These are phyloP conservation scores for Epithele typhae DNA, from an alignment of 768 basidiomycete species.

Conservation along the genomic window DNA sequence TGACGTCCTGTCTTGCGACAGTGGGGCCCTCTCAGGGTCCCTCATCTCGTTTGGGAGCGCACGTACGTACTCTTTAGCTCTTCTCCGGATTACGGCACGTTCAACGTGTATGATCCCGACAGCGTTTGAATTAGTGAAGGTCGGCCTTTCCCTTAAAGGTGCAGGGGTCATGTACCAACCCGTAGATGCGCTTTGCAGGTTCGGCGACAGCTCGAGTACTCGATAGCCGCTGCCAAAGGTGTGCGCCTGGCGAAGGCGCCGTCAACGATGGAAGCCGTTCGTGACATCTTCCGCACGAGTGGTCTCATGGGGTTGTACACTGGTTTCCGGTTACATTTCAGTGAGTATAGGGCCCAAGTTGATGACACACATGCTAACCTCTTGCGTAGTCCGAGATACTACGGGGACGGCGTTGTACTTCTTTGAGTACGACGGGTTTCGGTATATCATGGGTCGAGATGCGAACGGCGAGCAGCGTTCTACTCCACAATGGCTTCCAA, in stretches of 20 bases:
- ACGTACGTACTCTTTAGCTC: constrained; percentile 49
- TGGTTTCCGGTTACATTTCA: constrained; percentile 83
- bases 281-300: constrained; percentile 64
- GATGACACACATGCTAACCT: constrained; percentile 2
- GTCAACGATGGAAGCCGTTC: constrained; percentile 71
- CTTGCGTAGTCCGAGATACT: constrained; percentile 73
- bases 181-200: constrained; percentile 42
- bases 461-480: constrained; percentile 76
- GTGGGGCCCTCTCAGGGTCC: constrained; percentile 86
- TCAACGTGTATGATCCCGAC: constrained; percentile 14
- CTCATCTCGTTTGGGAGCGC: constrained; percentile 87
- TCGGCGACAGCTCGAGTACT: constrained; percentile 86
- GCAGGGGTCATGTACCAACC: too few relatives aligned
- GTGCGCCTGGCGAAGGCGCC: constrained; percentile 70
- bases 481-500: constrained; percentile 83
- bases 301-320: constrained; percentile 71
- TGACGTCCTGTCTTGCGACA: neutral
- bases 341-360: constrained; percentile 37
- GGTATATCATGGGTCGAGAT: constrained; percentile 76
- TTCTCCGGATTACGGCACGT: too few relatives aligned
- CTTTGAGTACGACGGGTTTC: constrained; percentile 89
- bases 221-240: constrained; percentile 81
- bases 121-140: constrained; percentile 97
- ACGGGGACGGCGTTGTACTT: constrained; percentile 89
- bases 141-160: constrained; percentile 25